Evolutionary conservation across 768 basidiomycete genomes (phyloP), one percentile per base, ranked within the genome.

Genomic region (Leccinellum rugosiceps): DNA sequence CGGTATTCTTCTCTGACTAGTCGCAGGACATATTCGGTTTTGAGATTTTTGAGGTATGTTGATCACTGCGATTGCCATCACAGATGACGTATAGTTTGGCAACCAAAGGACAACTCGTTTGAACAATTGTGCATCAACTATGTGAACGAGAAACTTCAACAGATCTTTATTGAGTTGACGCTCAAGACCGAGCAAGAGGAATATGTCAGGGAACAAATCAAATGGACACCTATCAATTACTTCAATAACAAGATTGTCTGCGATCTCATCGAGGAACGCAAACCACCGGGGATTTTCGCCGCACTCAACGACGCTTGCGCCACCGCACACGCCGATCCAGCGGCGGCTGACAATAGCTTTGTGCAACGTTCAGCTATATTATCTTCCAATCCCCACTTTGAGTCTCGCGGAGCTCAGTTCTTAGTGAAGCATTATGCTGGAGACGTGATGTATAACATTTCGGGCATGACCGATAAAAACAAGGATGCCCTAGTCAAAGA

Each of bases 381-480:
- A 5, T 78, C 90, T 6, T 84, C 86, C 6, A 96, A 96, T 73
- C 78, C 93, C 19, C 95, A 99, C 72, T 99, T 98, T 68, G 97
- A 99, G 69, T 78, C 92, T 14, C 90, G 97, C 49, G 97, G 97
- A 13, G 75, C 87, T 14, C 94, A 99, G 70, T 99, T 98, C 77
- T 74, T 99, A 52, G 89, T 99, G 61, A 88, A 86, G 67, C 97
- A 99, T 69, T 99, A 98, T 68, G 97, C 97, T 19, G 97, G 97
- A 64, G 97, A 98, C 68, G 97, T 99, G 60, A 91, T 94, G 85
- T 99, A 99, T 77, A 97, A 95, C 60, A 87, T 98, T 13, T 71
- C 89, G 7, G 97, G 97, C 3, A 99, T 99, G 96, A 98, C 97
- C 15, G 97, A 99, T 75, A 99, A 99, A 82, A 99, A 99, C 80